Conservation (phyloP, 768 basidiomycete genomes). For the Rhizopogon vinicolor region DNA sequence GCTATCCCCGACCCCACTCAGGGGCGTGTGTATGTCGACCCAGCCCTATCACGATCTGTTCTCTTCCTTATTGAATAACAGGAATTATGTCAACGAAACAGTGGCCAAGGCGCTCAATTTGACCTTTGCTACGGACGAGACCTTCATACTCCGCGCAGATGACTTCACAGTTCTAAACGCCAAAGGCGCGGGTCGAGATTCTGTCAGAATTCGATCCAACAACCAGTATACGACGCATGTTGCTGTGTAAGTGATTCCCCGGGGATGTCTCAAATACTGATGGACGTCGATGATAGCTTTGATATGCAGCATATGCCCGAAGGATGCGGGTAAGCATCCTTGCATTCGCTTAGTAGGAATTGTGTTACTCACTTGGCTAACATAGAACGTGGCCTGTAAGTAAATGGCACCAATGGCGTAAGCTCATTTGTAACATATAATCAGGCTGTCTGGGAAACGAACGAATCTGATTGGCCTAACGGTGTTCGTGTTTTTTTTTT, state of each 20-base stretch:
- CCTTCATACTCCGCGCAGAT: conserved; percentile 28
- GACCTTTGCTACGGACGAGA: conserved; percentile 21
- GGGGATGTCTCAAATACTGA: background rate
- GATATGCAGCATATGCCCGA: conserved; percentile 27
- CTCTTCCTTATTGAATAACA: conserved; percentile 2
- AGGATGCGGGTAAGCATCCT: conserved; percentile 23
- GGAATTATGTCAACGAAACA: conserved; percentile 21
- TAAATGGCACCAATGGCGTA: background rate
- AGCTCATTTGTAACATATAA: background rate
- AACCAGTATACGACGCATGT: conserved; percentile 13
- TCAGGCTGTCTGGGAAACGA: conserved; percentile 1
- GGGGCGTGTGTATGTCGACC: conserved; percentile 53
- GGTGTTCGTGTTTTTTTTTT: background rate
- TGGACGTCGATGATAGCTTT: conserved; percentile 10
- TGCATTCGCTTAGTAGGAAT: background rate
- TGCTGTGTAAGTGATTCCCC: conserved; percentile 11
- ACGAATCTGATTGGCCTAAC: conserved; percentile 13
- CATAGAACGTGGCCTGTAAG: conserved; percentile 22
- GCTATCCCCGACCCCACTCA: conserved; percentile 57
- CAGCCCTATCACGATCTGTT: background rate
- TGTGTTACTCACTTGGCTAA: background rate
- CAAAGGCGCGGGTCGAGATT: conserved; percentile 22
- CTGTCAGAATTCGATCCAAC: conserved; percentile 23
- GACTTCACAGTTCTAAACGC: conserved; percentile 16
- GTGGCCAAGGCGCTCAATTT: conserved; percentile 24